These are phyloP conservation scores for Trypanosoma cruzi DNA, from an alignment of 208 protist species.

Conservation along the genomic window DNA sequence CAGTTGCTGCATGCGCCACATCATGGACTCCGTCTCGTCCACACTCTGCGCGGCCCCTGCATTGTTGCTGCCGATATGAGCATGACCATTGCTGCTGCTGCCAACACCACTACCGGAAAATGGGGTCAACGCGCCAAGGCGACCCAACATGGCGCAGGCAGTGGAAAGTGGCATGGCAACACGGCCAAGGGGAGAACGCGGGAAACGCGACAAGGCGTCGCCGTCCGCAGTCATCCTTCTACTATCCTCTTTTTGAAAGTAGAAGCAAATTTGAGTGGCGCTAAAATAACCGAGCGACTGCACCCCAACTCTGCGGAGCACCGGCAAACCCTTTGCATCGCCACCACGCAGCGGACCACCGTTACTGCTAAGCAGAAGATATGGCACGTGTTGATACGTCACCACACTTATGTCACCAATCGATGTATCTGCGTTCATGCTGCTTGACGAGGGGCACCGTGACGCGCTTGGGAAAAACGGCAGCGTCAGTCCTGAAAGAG, in stretches of 20 bases:
- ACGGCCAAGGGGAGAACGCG: background rate
- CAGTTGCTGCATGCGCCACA: conserved; percentile 60
- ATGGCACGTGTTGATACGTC: conserved; percentile 51
- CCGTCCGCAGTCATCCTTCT: background rate
- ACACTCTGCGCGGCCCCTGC: background rate
- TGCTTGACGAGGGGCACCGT: background rate
- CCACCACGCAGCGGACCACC: conserved; percentile 7
- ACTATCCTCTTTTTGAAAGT: conserved; percentile 14
- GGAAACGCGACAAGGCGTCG: background rate
- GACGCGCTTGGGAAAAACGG: conserved; percentile 22
- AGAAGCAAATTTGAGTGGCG: conserved; percentile 18
- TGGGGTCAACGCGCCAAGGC: conserved; percentile 1
- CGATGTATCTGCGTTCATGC: background rate
- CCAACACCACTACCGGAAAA: background rate
- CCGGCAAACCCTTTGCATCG: background rate
- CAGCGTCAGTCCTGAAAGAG: conserved; percentile 61
- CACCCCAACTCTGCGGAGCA: conserved; percentile 4
- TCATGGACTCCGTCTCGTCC: conserved; percentile 17
- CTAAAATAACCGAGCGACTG: conserved; percentile 20
- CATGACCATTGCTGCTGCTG: background rate
- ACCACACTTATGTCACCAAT: conserved; percentile 31
- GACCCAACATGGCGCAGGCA: background rate
- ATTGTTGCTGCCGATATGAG: background rate
- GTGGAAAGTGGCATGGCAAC: background rate
- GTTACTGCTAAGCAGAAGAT: conserved; percentile 38